Evolutionary conservation across 805 yeast genomes (phyloP), one percentile per base, ranked within the genome.

Genomic region (Starmerella apicola): DNA sequence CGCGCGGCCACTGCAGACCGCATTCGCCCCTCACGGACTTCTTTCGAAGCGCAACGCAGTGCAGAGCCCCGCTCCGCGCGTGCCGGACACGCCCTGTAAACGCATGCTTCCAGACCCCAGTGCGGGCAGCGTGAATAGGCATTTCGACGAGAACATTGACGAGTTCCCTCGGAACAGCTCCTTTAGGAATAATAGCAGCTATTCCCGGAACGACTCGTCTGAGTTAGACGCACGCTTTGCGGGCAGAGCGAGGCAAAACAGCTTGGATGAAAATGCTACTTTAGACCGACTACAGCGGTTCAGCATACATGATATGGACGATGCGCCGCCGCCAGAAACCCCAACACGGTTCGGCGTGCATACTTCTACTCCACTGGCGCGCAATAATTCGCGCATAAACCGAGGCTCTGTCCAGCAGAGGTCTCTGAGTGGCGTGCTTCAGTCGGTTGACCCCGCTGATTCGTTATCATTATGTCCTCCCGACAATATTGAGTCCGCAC

Each of bases 1-100:
- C 35, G 91, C 81, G 18, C 81, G 79, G 54, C 95, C 95, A 2
- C 66, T 83, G 29, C 94, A 82, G 56, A 78, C 86, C 0, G 94
- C 91, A 13, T 83, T 83, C 58, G 68, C 74, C 56, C 71, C 86
- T 2, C 63, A 81, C 0, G 95, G 95, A 0, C 61, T 83, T 26
- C 59, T 77, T 43, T 73, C 79, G 28, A 76, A 76, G 56, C 65
- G 79, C 60, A 63, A 76, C 33, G 34, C 34, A 13, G 35, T 59
- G 58, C 56, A 51, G 57, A 54, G 59, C 38, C 41, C 50, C 15
- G 15, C 15, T 17, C 42, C 44, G 36, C 46, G 45, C 44, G 34
- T 37, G 51, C 81, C 81, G 1, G 80, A 76, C 41, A 75, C 81
- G 0, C 81, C 81, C 2, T 72, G 77, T 56, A 75, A 75, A 45